These are phyloP conservation scores for Wickerhamiella kazuoi DNA, from an alignment of 805 yeast genomes.

Conservation along the genomic window DNA sequence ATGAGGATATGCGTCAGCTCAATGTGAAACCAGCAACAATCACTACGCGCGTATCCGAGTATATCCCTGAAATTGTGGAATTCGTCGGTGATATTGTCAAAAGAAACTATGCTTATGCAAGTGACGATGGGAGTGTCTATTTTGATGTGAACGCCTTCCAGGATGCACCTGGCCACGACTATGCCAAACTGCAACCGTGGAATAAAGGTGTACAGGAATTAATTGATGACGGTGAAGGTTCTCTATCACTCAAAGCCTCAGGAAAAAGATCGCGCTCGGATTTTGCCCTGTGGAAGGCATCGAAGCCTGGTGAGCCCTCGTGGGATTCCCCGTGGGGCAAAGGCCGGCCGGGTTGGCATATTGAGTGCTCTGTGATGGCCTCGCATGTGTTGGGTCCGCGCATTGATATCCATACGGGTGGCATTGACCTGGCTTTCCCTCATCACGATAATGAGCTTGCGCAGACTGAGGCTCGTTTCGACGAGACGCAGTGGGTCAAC, in stretches of 20 bases:
- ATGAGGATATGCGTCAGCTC: conserved; percentile 67
- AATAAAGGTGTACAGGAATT: conserved; percentile 75
- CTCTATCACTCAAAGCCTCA: conserved; percentile 35
- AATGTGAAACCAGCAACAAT: conserved; percentile 73
- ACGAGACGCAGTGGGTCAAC: conserved; percentile 88
- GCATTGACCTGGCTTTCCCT: conserved; percentile 93
- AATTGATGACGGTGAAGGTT: conserved; percentile 90
- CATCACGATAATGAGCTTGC: conserved; percentile 98
- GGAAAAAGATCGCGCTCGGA: conserved; percentile 65
- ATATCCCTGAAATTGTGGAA: conserved; percentile 75
- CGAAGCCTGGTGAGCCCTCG: conserved; percentile 92
- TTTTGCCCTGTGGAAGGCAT: conserved; percentile 92
- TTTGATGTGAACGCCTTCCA: conserved; percentile 82
- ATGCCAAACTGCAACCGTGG: conserved; percentile 97
- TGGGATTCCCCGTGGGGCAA: conserved; percentile 95
- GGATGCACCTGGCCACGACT: conserved; percentile 47
- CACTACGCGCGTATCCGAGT: conserved; percentile 89
- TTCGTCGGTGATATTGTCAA: conserved; percentile 58
- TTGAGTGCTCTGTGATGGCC: conserved; percentile 98
- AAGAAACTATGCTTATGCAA: conserved; percentile 70
- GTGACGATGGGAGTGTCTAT: conserved; percentile 86
- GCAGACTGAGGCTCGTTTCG: conserved; percentile 84
- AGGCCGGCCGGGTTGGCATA: conserved; percentile 99
- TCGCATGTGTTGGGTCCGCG: conserved; percentile 63
- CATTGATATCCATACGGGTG: conserved; percentile 94